Conservation (phyloP, 2,329 filamentous ascomycete genomes). For the Fusarium dlaminii region DNA sequence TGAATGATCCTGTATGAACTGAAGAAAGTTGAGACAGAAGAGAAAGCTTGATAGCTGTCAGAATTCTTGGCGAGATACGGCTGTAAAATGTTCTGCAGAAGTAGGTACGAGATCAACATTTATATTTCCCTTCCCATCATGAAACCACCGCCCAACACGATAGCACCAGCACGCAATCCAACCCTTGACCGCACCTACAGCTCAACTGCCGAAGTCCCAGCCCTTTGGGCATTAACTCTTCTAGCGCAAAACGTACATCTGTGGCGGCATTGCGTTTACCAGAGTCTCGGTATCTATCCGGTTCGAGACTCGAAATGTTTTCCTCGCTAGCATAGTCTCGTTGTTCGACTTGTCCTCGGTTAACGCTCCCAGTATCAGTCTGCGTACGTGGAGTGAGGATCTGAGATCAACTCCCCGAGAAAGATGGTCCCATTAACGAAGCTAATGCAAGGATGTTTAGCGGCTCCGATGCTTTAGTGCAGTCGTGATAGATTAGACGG, state of each 20-base stretch:
- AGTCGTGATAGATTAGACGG: neutral
- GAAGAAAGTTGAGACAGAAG: neutral
- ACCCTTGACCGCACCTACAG: slow-evolving; percentile 4
- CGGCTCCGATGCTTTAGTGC: slow-evolving; percentile 13
- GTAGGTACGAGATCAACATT: slow-evolving; percentile 20
- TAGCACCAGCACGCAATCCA: slow-evolving; percentile 21
- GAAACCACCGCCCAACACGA: neutral
- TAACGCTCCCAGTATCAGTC: neutral
- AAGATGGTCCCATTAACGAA: neutral
- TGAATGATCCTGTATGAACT: neutral
- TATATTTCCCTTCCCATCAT: slow-evolving; percentile 28
- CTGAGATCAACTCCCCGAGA: slow-evolving; percentile 10
- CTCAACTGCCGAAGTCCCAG: slow-evolving; percentile 11
- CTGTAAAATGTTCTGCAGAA: neutral
- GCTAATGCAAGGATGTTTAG: neutral
- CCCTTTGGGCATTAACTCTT: neutral
- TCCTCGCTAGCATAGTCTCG: neutral
- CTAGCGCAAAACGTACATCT: slow-evolving; percentile 20
- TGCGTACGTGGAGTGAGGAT: neutral
- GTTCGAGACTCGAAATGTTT: neutral
- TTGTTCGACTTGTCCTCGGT: neutral
- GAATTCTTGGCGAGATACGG: neutral
- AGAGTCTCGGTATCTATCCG: neutral
- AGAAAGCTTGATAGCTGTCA: neutral
- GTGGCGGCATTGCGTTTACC: slow-evolving; percentile 19